Evolutionary conservation across 2,329 filamentous ascomycete species (phyloP).

Genomic region (Blastomyces parvus): DNA sequence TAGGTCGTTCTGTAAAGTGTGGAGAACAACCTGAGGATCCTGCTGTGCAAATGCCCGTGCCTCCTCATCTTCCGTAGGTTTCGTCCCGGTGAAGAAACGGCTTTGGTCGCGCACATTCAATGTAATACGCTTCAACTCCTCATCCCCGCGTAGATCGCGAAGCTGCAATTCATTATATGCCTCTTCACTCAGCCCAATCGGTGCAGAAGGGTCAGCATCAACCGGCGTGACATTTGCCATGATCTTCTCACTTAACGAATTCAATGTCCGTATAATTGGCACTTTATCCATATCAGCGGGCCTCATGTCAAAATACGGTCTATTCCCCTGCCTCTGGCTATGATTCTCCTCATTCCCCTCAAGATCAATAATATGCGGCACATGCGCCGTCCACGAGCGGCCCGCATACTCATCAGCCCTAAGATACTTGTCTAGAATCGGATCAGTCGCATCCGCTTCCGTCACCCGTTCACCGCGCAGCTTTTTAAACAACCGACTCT

Average conservation of each 20-base stretch:
- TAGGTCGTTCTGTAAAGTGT: conserved; percentile 55
- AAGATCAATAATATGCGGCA: conserved; percentile 84
- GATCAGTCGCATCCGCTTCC: conserved; percentile 66
- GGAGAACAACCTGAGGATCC: conserved; percentile 58
- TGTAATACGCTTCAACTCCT: conserved; percentile 65
- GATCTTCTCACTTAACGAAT: conserved; percentile 85
- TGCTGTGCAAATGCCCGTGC: conserved; percentile 57
- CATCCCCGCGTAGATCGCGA: conserved; percentile 66
- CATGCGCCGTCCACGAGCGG: conserved; percentile 47
- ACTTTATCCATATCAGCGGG: conserved; percentile 64
- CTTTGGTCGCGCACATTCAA: conserved; percentile 84
- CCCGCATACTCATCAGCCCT: conserved; percentile 55
- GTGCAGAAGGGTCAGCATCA: conserved; percentile 57
- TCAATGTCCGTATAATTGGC: conserved; percentile 80
- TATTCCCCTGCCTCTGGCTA: conserved; percentile 76
- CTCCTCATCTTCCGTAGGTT: conserved; percentile 34
- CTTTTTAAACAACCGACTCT: conserved; percentile 81
- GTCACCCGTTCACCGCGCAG: conserved; percentile 79
- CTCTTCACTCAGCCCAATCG: conserved; percentile 60
- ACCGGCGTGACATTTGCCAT: conserved; percentile 76
- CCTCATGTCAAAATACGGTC: conserved; percentile 82
- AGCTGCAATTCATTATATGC: conserved; percentile 67
- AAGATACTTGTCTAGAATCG: conserved; percentile 77
- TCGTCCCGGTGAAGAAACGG: conserved; percentile 56
- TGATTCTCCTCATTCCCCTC: conserved; percentile 93